Base-by-base conservation (phyloP, 2,329 filamentous ascomycete species). In the Fusarium ramigenum region DNA sequence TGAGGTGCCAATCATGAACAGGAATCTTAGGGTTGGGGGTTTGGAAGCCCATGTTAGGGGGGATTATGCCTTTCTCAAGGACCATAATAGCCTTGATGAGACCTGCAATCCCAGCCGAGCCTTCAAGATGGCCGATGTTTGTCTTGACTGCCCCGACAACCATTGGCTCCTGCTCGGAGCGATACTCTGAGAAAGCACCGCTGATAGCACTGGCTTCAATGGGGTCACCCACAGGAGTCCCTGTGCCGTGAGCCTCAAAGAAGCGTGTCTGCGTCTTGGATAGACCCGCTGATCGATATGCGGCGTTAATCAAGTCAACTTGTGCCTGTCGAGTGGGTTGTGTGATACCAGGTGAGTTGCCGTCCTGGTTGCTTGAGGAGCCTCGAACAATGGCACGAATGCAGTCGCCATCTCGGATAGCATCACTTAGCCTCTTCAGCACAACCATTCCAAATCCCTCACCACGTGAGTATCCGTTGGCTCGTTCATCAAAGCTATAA, bases 191-290 rank as follows among this genome's bases (percentile, higher is more conserved):
- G 40, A 59, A 59, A n/a, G 60, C 60, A 2, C 42, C 60, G 18
- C 60, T 62, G n/a, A 62, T 62, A 30, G 60, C 60, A 36, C 52
- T 59, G 2, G 60, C 60, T 42, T 63, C 60, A 11, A 63, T 63
- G 4, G 60, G 60, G 19, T 63, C 60, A 23, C 60, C 60, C 0
- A 63, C 60, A 7, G 60, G 60, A 30, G 60, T 63, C 1, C 60
- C 60, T 9, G 60, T 63, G 4, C 60, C 60, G 15, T 63, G 52
- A 5, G 52, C 60, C 42, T 63, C 60, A 37, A 63, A 58, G 36
- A 63, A 58, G 5, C 53, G 42, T 18, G 60, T 63, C 8, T 28
- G 42, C 1, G 25, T 39, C 19, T 58, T 58, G 14, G 44, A 9
- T 11, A 63, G 30, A 23, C 60, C 53, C 21, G 53, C 53, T 28